Evolutionary conservation across 805 yeast species (phyloP).

Genomic region (Zygotorulaspora florentina): DNA sequence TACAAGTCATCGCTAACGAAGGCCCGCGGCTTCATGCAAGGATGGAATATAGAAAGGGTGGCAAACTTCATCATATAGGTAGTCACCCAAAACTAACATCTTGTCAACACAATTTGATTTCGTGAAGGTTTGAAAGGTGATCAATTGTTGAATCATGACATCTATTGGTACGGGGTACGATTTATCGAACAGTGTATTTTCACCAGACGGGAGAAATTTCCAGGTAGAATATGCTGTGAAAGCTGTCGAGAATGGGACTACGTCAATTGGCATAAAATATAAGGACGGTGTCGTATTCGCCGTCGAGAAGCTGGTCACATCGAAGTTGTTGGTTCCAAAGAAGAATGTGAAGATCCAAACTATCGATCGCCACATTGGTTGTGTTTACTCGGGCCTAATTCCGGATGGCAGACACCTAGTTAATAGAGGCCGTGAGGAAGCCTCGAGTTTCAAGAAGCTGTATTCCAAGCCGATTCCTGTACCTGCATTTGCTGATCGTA

Average conservation of each 20-base stretch:
- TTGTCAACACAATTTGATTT: background rate
- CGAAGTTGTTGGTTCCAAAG: constrained; percentile 84
- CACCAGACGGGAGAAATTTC: constrained; percentile 86
- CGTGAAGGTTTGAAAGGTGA: background rate
- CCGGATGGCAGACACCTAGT: constrained; percentile 97
- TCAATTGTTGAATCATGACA: constrained; percentile 43
- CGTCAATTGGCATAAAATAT: constrained; percentile 88
- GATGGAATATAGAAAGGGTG: constrained; percentile 11
- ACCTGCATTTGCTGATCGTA: constrained; percentile 76
- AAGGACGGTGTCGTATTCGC: constrained; percentile 95
- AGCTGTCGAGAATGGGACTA: constrained; percentile 97
- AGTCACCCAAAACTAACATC: constrained; percentile 1
- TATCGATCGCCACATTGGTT: constrained; percentile 89
- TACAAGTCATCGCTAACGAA: background rate
- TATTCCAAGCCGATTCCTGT: constrained; percentile 76
- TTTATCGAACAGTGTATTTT: constrained; percentile 90
- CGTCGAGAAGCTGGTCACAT: constrained; percentile 85
- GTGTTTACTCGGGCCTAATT: constrained; percentile 87
- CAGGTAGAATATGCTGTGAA: constrained; percentile 97
- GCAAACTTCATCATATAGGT: constrained; percentile 9
- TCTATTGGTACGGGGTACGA: constrained; percentile 99
- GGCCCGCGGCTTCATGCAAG: constrained; percentile 3
- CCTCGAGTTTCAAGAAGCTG: constrained; percentile 66
- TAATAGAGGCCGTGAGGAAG: constrained; percentile 88
- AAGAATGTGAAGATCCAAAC: constrained; percentile 89